Percentiles rank a stretch among this genome's conserved stretches.
Conservation (phyloP, 2,329 filamentous ascomycete species). For the Neofusicoccum umdonicola region DNA sequence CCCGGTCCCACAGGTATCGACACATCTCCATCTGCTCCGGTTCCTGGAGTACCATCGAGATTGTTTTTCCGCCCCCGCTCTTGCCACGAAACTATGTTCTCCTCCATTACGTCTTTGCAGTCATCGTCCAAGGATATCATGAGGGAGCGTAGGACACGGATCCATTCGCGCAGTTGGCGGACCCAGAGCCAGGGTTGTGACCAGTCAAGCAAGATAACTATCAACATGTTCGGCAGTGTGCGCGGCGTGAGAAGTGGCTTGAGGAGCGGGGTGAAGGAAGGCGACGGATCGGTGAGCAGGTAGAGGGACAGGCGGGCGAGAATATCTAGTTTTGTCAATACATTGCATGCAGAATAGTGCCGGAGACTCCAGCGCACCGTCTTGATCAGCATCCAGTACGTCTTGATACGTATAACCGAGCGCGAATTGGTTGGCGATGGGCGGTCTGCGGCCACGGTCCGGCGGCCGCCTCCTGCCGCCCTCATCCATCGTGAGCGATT, state of each 20-base stretch:
- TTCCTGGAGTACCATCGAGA: constrained; percentile 9
- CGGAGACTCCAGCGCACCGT: constrained; percentile 56
- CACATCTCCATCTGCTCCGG: constrained; percentile 51
- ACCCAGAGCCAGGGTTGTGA: constrained; percentile 91
- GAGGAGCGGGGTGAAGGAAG: constrained; percentile 77
- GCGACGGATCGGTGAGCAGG: constrained; percentile 79
- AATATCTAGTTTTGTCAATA: constrained; percentile 60
- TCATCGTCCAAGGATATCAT: constrained; percentile 71
- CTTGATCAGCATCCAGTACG: constrained; percentile 88
- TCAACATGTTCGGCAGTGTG: constrained; percentile 77
- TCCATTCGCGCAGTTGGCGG: constrained; percentile 83
- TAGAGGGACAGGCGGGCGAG: constrained; percentile 87
- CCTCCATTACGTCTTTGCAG: constrained; percentile 80
- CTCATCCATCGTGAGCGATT: constrained; percentile 41
- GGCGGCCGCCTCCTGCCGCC: constrained; percentile 50
- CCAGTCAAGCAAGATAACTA: constrained; percentile 95
- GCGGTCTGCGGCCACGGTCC: constrained; percentile 58
- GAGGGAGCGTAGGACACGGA: constrained; percentile 76
- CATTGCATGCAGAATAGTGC: background rate
- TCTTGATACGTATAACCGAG: constrained; percentile 94
- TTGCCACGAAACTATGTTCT: constrained; percentile 76
- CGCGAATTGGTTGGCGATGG: constrained; percentile 87
- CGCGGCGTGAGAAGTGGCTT: constrained; percentile 80
- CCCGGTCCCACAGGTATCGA: constrained; percentile 78
- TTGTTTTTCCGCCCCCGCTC: constrained; percentile 46